These are phyloP conservation scores for Creolimax fragrantissima DNA, from an alignment of 78 protist genomes.

Conservation along the genomic window DNA sequence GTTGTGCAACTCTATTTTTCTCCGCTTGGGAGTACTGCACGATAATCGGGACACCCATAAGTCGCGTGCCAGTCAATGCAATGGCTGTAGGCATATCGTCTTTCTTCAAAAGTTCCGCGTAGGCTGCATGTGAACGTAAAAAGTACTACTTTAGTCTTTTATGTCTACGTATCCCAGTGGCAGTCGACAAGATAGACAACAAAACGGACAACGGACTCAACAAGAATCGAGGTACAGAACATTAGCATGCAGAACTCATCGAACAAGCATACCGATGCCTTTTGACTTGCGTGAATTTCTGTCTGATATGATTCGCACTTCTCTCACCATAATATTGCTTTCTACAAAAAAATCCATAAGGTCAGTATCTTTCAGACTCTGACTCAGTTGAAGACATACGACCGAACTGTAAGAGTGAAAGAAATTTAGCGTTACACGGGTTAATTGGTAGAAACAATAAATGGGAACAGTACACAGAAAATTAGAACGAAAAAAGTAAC, in stretches of 20 bases:
- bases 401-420: background rate
- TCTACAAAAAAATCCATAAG: background rate
- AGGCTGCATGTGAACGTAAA: background rate
- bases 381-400: background rate
- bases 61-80: background rate
- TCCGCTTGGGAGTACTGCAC: conserved; percentile 1
- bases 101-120: background rate
- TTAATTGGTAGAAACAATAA: no score
- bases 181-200: no score
- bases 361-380: background rate
- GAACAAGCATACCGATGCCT: background rate
- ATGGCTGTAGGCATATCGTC: background rate
- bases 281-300: background rate
- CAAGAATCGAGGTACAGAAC: no score
- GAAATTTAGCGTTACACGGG: no score
- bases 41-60: conserved; percentile 1
- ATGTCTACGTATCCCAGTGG: no score
- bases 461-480: no score
- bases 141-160: no score
- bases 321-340: background rate
- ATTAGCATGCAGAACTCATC: no score
- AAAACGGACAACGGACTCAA: no score
- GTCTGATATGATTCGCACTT: background rate
- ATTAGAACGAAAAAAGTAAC: no score
- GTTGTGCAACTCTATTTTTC: background rate